Evolutionary conservation across 805 yeast genomes (phyloP).

Genomic region (Lachancea sp.): DNA sequence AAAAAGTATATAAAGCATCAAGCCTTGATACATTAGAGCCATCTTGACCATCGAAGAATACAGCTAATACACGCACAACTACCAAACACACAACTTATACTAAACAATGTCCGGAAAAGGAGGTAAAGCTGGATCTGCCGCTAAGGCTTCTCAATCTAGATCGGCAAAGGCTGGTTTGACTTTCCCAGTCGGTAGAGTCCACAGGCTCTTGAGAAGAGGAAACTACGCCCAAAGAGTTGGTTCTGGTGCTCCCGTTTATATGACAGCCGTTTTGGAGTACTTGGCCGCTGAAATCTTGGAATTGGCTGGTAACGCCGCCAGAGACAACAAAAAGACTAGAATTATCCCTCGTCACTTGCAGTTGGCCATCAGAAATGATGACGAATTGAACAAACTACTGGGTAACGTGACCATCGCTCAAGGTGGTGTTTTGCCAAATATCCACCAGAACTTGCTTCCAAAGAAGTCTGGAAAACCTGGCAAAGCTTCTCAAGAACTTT

Average conservation of each 20-base stretch:
- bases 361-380: constrained; percentile 98
- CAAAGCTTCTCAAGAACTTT: constrained; percentile 63
- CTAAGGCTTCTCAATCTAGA: constrained; percentile 95
- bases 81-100: constrained; percentile 13
- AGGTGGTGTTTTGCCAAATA: constrained; percentile 99
- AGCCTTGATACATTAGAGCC: too few species aligned
- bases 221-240: constrained; percentile 98
- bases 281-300: constrained; percentile 97
- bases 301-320: constrained; percentile 98
- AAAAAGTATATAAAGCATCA: too few species aligned
- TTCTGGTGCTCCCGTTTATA: constrained; percentile 98
- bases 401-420: constrained; percentile 94
- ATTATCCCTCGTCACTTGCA: constrained; percentile 98
- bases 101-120: constrained; percentile 61
- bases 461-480: constrained; percentile 58
- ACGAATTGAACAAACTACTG: constrained; percentile 91
- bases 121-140: constrained; percentile 92
- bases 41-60: too few species aligned
- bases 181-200: constrained; percentile 99
- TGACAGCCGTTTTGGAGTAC: constrained; percentile 95
- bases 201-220: constrained; percentile 93
- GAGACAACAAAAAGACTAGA: constrained; percentile 99
- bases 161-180: constrained; percentile 98
- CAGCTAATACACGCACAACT: background rate
- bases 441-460: constrained; percentile 87